Base-by-base conservation (phyloP, 1,284 basidiomycete genomes). In the Takashimella tepidaria region DNA sequence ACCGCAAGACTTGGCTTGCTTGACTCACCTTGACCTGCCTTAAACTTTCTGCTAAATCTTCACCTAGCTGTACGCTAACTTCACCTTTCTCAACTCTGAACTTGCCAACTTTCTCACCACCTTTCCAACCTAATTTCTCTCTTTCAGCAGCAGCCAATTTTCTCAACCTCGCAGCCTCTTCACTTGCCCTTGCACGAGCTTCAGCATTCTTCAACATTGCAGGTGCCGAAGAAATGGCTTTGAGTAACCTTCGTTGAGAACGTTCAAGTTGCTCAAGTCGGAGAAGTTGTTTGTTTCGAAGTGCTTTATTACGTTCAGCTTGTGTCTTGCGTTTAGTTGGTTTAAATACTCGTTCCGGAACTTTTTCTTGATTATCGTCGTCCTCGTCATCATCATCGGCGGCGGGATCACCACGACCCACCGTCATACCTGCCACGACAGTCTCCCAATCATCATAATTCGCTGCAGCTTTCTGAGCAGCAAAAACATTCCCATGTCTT, bases 41-140 rank as follows among this genome's bases (percentile, higher is more conserved):
- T 62, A 98, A 74, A 66, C 80, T 90, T 74, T 98, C 95, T 54
- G 83, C 87, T 41, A 98, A 75, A 67, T 98, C 92, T 62, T 97
- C 92, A 4, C 89, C 89, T 0, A 95, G 81, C 74, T 97, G 93
- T 13, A 97, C 92, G 47, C 87, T 86, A 6, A 92, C 80, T 22
- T 81, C 78, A 5, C 78, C 80, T 61, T 84, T 83, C 1, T 82
- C 83, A 0, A 96, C 86, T 45, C 81, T 79, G 66, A 90, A 83
- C 73, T 86, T 89, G 22, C 92, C 87, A 5, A 95, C 61, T 69
- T 81, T 82, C 72, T 83, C 37, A 84, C 89, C 43, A 77, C 82
- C 76, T 12, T 56, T 59, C 45, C 63, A 61, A 24, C 63, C 64
- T 27, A 63, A 25, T 61, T 83, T 87, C 55, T 80, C 78, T 56